Conservation (phyloP, 2,329 filamentous ascomycete species). For the Colletotrichum orchidophilum region DNA sequence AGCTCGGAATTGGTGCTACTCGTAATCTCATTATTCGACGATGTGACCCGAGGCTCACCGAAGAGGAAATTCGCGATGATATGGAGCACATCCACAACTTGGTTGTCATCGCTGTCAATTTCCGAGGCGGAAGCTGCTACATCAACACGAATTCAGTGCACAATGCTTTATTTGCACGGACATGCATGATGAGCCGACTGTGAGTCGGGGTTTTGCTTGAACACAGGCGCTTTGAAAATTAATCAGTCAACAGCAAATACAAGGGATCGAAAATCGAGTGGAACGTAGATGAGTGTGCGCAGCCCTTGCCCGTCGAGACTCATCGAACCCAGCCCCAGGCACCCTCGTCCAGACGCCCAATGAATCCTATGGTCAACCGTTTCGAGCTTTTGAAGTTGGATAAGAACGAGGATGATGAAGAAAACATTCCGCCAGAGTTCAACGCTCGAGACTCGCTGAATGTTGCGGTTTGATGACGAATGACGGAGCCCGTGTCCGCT, state of each 20-base stretch:
- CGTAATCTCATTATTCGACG: constrained; percentile 78
- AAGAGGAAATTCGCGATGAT: constrained; percentile 73
- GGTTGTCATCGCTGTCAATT: constrained; percentile 72
- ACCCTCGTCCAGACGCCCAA: constrained; percentile 44
- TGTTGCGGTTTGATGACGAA: constrained; percentile 23
- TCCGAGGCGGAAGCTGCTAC: constrained; percentile 67
- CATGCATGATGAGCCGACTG: constrained; percentile 77
- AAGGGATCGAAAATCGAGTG: constrained; percentile 77
- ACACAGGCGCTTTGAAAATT: constrained; percentile 26
- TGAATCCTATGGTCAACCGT: constrained; percentile 61
- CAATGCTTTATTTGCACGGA: constrained; percentile 78
- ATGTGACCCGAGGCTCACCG: constrained; percentile 67
- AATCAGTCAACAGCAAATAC: constrained; percentile 66
- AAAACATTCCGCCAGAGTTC: constrained; percentile 27
- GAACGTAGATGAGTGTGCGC: constrained; percentile 77
- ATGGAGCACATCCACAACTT: constrained; percentile 86
- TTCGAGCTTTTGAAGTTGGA: constrained; percentile 69
- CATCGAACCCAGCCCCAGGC: constrained; percentile 40
- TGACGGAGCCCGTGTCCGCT: background rate
- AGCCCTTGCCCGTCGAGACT: constrained; percentile 54
- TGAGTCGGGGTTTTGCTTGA: constrained; percentile 43
- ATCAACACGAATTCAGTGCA: constrained; percentile 82
- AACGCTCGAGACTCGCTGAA: constrained; percentile 36
- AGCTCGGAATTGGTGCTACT: constrained; percentile 72
- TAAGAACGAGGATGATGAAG: constrained; percentile 47